Base-by-base conservation (phyloP, 2,329 filamentous ascomycete species). In the Monosporascus sp. region DNA sequence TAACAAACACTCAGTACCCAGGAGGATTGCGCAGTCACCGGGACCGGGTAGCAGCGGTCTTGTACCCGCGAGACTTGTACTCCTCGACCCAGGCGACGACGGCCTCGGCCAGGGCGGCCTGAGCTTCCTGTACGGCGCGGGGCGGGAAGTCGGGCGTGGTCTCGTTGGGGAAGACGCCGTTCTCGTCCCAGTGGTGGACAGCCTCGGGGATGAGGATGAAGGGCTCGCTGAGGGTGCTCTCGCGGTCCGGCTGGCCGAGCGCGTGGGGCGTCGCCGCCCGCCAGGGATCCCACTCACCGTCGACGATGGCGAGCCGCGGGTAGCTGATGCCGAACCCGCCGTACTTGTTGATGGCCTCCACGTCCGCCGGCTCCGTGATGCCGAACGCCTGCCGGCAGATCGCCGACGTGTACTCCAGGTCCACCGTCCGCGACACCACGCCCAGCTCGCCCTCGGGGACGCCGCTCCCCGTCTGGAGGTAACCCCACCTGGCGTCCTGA, bases 121-220 rank as follows among this genome's bases (percentile, higher is more conserved):
- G 87, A 0, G 81, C 76, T 14, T 84, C 75, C 4, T 72, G 75
- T 7, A 91, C 78, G 3, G 83, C 71, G 1, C 70, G 64, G 0
- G 86, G 86, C 1, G 86, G 86, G 31, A 90, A 64, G 1, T 71
- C 70, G 1, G 75, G 59, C 4, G 76, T 80, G 0, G 85, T 86
- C 66, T 88, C 76, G 54, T 86, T 85, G 1, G 75, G 68, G 49
- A 85, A 83, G n/a, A 88, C 62, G 1, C 85, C 84, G 58, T 87
- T 86, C 71, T 87, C 85, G 60, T 90, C 87, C 86, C 88, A 94
- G 66, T 93, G 89, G 69, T 95, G 90, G 22, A 92, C 88, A 0
- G 83, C 88, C 78, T 46, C n/a, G 24, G 24, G 73, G 46, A 95
- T 90, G 46, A 93, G 66, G n/a, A 90, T 77, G 58, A 86, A 88